phyloP scores from a whole-genome alignment of 1,284 basidiomycete species.

The Naganishia liquefaciens region DNA sequence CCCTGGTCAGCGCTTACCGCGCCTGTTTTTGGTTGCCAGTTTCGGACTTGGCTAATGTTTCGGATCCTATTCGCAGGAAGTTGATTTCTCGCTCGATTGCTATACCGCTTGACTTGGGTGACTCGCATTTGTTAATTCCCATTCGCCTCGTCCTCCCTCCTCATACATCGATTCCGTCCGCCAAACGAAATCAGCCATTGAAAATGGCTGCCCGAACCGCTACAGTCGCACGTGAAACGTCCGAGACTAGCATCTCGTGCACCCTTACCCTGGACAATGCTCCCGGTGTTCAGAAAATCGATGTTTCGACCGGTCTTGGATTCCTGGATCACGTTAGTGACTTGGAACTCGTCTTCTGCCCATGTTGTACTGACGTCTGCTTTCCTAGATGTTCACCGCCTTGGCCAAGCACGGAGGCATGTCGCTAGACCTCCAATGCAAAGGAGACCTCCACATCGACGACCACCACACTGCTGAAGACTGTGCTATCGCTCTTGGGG shows the following conservation, averaged over 20 bases:
- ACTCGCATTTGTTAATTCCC: too few species aligned
- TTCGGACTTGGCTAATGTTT: slow-evolving; percentile 6
- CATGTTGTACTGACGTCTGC: neutral
- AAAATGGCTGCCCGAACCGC: slow-evolving; percentile 59
- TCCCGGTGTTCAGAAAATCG: slow-evolving; percentile 67
- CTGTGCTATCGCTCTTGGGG: slow-evolving; percentile 86
- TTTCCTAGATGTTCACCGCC: slow-evolving; percentile 87
- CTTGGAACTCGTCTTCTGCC: slow-evolving; percentile 31
- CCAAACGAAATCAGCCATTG: neutral
- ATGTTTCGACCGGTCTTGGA: slow-evolving; percentile 91
- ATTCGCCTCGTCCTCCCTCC: neutral
- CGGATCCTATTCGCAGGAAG: slow-evolving; percentile 6
- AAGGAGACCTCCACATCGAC: slow-evolving; percentile 96
- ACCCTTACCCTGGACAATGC: slow-evolving; percentile 78
- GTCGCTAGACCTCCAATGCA: slow-evolving; percentile 84
- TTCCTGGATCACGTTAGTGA: slow-evolving; percentile 91
- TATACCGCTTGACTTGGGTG: neutral
- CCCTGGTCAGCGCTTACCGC: neutral
- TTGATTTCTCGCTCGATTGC: slow-evolving; percentile 13
- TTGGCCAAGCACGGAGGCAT: slow-evolving; percentile 91
- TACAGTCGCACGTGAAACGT: slow-evolving; percentile 79
- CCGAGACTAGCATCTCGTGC: slow-evolving; percentile 87
- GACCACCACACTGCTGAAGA: slow-evolving; percentile 99
- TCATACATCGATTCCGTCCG: neutral
- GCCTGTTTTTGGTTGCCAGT: neutral